phyloP scores from a whole-genome alignment of 139 green algal genomes.

The Prasinococcaceae sp. region DNA sequence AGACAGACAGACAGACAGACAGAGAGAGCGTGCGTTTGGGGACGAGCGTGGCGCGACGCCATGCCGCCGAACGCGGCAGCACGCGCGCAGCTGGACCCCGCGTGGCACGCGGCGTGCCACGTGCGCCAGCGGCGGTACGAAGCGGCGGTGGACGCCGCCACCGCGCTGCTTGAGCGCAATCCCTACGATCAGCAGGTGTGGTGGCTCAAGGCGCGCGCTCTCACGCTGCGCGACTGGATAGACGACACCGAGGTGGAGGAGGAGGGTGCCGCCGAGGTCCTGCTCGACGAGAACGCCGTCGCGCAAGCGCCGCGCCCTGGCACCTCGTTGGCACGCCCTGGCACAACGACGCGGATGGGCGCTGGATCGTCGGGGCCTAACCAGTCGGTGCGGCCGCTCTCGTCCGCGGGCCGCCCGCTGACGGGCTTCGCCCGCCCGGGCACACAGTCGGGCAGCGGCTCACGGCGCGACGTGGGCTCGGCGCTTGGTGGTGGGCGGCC shows the following conservation, averaged over 20 bases:
- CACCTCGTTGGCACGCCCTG: slow-evolving; percentile 41
- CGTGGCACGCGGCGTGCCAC: no score
- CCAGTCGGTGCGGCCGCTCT: slow-evolving; percentile 44
- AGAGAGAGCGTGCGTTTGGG: no score
- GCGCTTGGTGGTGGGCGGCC: slow-evolving; percentile 24
- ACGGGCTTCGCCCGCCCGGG: slow-evolving; percentile 54
- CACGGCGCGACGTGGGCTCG: no score
- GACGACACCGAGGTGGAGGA: slow-evolving; percentile 69
- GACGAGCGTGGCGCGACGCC: no score
- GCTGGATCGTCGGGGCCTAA: slow-evolving; percentile 9
- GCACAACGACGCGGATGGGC: not conserved
- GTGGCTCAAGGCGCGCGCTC: slow-evolving; percentile 56
- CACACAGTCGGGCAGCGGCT: slow-evolving; percentile 17
- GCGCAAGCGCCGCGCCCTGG: slow-evolving; percentile 44
- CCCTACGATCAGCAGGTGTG: slow-evolving; percentile 59
- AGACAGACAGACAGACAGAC: no score
- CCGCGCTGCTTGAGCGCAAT: slow-evolving; percentile 37
- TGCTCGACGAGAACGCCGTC: slow-evolving; percentile 53
- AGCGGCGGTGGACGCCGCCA: no score
- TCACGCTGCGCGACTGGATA: slow-evolving; percentile 61
- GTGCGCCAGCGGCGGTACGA: no score
- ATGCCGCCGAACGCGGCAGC: no score
- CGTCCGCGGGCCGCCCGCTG: slow-evolving; percentile 32
- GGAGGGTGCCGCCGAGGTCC: slow-evolving; percentile 47
- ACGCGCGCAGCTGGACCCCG: no score